Conservation (phyloP, 176 grass and related monocot species). For the Melocanna baccifera region DNA sequence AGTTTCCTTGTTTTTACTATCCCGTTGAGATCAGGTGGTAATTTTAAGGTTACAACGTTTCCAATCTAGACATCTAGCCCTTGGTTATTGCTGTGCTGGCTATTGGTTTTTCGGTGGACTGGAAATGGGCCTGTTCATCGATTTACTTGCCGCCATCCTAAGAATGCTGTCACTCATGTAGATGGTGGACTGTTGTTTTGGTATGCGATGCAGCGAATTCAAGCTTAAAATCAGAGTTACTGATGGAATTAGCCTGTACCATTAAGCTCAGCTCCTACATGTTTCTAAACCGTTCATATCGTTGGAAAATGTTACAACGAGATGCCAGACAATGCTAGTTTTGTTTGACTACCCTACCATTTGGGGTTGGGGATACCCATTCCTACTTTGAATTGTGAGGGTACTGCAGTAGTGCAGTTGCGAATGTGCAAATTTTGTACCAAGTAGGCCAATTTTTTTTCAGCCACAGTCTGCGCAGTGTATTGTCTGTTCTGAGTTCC, state of each 20-base stretch:
- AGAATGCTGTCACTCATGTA: neutral
- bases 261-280: neutral
- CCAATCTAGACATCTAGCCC: neutral
- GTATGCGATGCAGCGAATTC: neutral
- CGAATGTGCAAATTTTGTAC: neutral
- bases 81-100: neutral
- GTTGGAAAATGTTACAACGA: neutral
- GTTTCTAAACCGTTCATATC: neutral
- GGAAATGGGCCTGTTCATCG: neutral
- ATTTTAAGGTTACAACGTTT: neutral
- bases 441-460: neutral
- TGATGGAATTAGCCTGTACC: neutral
- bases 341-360: neutral
- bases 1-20: neutral
- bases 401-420: constrained; percentile 3
- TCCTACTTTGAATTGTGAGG: neutral
- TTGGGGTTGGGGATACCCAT: neutral
- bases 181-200: neutral
- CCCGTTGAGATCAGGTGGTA: neutral
- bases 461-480: neutral
- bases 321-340: neutral
- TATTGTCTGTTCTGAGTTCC: neutral
- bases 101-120: neutral
- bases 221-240: neutral
- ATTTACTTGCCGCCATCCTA: neutral